These are phyloP conservation scores for Nicotiana paniculata DNA, from an alignment of 257 asterid species.

Conservation along the genomic window DNA sequence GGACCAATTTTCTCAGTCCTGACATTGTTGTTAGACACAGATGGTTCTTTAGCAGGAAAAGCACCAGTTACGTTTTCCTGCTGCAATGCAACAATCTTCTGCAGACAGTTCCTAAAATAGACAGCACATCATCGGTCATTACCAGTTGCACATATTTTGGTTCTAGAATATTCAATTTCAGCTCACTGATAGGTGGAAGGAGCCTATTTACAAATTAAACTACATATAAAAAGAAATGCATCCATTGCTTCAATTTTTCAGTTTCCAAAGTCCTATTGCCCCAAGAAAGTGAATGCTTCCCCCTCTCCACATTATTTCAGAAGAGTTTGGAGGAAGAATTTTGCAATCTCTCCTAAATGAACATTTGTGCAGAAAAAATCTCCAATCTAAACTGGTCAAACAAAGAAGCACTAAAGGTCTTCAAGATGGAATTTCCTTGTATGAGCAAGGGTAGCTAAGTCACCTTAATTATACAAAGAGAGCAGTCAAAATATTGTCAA, in stretches of 20 bases:
- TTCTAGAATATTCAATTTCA: not conserved
- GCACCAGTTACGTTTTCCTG: slow-evolving; percentile 24
- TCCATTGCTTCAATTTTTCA: not conserved
- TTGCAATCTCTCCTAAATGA: not conserved
- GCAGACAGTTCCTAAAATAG: slow-evolving; percentile 59
- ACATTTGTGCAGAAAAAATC: not conserved
- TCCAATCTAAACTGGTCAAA: not conserved
- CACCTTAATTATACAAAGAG: not conserved
- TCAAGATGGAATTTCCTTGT: not conserved
- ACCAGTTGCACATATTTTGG: not conserved
- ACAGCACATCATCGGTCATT: not conserved
- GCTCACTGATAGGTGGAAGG: not conserved
- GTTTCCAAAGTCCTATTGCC: not conserved
- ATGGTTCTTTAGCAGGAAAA: slow-evolving; percentile 19
- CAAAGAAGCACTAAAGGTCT: not conserved
- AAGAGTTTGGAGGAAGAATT: not conserved
- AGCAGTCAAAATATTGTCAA: not conserved
- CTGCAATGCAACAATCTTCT: slow-evolving; percentile 43
- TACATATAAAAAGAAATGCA: not conserved
- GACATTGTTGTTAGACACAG: not conserved
- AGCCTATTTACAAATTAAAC: not conserved
- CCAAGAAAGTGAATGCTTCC: not conserved
- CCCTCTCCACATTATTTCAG: not conserved
- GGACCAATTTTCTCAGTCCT: slow-evolving; percentile 18
- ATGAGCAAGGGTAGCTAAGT: not conserved